A percentile compares a stretch with the other conserved stretches of the same genome.
Evolutionary conservation across 768 basidiomycete genomes (phyloP).

Genomic region (Grammothele lineata): DNA sequence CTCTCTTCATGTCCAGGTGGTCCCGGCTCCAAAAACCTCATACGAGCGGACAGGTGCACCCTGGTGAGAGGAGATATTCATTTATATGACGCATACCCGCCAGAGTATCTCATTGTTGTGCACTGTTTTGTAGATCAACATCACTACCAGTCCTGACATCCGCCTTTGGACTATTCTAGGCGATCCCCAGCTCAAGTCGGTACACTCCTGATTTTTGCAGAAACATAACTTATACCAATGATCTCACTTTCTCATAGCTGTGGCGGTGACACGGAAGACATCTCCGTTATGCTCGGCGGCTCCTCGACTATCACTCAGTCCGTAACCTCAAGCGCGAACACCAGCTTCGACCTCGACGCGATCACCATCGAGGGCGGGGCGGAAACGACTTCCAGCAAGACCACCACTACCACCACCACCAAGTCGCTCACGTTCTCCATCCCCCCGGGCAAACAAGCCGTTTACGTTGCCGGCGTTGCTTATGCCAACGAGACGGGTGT

Average conservation of each 20-base stretch:
- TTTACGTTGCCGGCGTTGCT: conserved; percentile 1
- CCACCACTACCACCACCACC: conserved; percentile 1
- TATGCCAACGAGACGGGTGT: conserved; percentile 1
- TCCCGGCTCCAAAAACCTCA: background rate
- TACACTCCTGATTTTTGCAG: no score
- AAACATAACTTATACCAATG: no score
- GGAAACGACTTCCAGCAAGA: background rate
- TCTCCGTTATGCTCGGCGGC: conserved; percentile 6
- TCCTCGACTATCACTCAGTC: background rate
- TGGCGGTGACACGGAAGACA: background rate
- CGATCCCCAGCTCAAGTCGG: conserved; percentile 5
- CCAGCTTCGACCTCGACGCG: conserved; percentile 1
- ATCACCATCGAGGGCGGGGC: conserved; percentile 7
- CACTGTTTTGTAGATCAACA: background rate
- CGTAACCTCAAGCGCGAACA: conserved; percentile 1
- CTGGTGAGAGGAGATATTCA: background rate
- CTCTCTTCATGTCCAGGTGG: conserved; percentile 4
- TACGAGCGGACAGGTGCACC: conserved; percentile 3
- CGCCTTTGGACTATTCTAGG: background rate
- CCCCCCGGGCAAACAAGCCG: conserved; percentile 6
- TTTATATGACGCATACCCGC: background rate
- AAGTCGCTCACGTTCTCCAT: conserved; percentile 1
- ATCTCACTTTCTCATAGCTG: no score
- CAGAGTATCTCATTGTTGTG: no score
- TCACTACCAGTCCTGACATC: background rate